These are phyloP conservation scores for Backusella sp. DNA, from an alignment of 192 early-diverging fungal genomes.

Conservation along the genomic window DNA sequence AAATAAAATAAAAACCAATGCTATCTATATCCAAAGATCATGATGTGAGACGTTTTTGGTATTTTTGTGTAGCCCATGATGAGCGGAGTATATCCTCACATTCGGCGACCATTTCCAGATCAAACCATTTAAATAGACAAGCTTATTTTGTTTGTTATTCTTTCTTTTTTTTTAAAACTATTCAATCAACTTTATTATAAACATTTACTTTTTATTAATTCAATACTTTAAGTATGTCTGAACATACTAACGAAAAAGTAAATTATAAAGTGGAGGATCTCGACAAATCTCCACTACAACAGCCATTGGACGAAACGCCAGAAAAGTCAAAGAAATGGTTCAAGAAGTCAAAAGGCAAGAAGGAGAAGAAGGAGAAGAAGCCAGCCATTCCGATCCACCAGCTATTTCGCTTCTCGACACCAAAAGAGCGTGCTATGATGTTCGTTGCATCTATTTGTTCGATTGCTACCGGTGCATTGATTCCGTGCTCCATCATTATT, in stretches of 20 bases:
- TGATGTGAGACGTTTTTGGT: background rate
- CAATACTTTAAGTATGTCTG: conserved; percentile 1
- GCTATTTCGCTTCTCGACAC: background rate
- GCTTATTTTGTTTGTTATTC: background rate
- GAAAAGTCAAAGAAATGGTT: background rate
- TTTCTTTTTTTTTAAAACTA: background rate
- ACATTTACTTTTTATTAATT: background rate
- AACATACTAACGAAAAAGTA: background rate
- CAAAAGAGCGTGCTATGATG: background rate
- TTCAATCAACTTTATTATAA: background rate
- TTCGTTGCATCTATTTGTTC: background rate
- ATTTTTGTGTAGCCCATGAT: background rate
- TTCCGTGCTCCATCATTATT: conserved; percentile 24
- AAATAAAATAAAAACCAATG: background rate
- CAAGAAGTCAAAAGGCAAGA: background rate
- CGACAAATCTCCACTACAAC: background rate
- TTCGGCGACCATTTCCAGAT: conserved; percentile 5
- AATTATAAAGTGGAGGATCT: background rate
- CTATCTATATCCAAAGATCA: background rate
- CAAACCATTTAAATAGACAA: background rate
- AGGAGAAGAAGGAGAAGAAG: background rate
- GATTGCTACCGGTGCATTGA: conserved; percentile 8
- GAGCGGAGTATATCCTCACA: background rate
- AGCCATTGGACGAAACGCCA: background rate
- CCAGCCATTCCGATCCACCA: background rate